Conservation (phyloP, 1,284 basidiomycete species). For the Puccinia sorghi region DNA sequence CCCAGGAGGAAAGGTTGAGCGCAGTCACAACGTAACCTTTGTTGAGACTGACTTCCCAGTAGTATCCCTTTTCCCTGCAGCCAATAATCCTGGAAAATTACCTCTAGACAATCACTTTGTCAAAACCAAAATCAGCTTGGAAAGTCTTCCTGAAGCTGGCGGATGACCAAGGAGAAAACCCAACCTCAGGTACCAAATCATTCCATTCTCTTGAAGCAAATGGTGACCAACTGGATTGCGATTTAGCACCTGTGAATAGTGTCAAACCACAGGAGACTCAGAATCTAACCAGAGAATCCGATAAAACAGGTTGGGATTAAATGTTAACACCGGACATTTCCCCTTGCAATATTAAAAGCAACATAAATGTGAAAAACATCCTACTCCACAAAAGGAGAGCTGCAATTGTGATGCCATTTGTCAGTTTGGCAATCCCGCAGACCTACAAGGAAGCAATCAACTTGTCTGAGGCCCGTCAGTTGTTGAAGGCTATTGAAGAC, state of each 20-base stretch:
- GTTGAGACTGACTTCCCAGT: not conserved
- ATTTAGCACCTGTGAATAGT: too few relatives aligned
- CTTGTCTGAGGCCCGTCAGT: not conserved
- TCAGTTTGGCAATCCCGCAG: not conserved
- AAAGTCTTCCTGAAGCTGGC: not conserved
- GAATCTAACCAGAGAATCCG: not conserved
- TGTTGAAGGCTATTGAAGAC: not conserved
- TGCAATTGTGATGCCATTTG: not conserved
- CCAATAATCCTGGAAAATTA: not conserved
- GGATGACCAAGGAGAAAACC: too few relatives aligned
- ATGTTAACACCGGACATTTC: not conserved
- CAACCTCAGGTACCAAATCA: too few relatives aligned
- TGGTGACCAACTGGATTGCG: too few relatives aligned
- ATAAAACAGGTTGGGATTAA: not conserved
- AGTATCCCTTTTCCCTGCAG: not conserved
- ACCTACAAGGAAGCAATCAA: constrained; percentile 11
- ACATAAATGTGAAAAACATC: not conserved
- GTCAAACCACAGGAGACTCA: too few relatives aligned
- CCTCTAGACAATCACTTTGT: not conserved
- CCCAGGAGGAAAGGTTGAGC: not conserved
- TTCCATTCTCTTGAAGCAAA: too few relatives aligned
- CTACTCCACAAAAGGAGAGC: not conserved
- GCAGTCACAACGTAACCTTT: constrained; percentile 19
- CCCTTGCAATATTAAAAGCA: not conserved
- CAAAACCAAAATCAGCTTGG: too few relatives aligned